A percentile compares a stretch with the other conserved stretches of the same genome.
These are phyloP conservation scores for Blastocladiella emersonii DNA, from an alignment of 371 early-diverging fungal species.

Conservation along the genomic window DNA sequence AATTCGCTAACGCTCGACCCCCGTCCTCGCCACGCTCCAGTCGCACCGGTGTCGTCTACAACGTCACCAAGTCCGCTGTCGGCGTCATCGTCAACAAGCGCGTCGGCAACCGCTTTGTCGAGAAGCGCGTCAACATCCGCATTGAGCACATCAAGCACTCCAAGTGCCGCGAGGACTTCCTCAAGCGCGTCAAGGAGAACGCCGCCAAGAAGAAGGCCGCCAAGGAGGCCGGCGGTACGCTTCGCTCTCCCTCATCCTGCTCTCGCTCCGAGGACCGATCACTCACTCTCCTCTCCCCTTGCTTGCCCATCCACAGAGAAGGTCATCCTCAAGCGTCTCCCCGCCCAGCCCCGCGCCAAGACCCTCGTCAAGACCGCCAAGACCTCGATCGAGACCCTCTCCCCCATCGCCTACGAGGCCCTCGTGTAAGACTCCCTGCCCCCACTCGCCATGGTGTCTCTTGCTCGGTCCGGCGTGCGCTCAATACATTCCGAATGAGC, in stretches of 20 bases:
- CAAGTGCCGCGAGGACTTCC: constrained; percentile 97
- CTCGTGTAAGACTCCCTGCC: constrained; percentile 31
- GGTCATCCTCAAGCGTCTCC: constrained; percentile 84
- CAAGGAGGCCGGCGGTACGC: constrained; percentile 39
- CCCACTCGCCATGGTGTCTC: not conserved
- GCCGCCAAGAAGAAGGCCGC: constrained; percentile 71
- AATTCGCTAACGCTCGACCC: too few relatives aligned
- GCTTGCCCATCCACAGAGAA: constrained; percentile 20
- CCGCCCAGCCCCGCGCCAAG: constrained; percentile 80
- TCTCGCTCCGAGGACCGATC: constrained; percentile 20
- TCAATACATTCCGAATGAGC: too few relatives aligned
- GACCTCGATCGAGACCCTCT: constrained; percentile 84
- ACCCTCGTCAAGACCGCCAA: constrained; percentile 74
- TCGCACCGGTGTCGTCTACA: constrained; percentile 95
- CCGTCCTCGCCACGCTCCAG: constrained; percentile 30
- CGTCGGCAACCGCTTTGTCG: constrained; percentile 94
- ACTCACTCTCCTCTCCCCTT: constrained; percentile 7
- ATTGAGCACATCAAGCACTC: constrained; percentile 99
- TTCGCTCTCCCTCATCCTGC: constrained; percentile 2
- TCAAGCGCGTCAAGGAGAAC: constrained; percentile 93
- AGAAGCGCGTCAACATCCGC: constrained; percentile 97
- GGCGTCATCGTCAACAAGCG: constrained; percentile 97
- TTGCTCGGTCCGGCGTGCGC: not conserved
- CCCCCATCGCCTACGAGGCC: constrained; percentile 91
- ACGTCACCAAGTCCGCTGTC: constrained; percentile 96